A percentile compares a stretch with the other conserved stretches of the same genome.
phyloP scores from a whole-genome alignment of 2,329 filamentous ascomycete species.

The Leptographium flavum region DNA sequence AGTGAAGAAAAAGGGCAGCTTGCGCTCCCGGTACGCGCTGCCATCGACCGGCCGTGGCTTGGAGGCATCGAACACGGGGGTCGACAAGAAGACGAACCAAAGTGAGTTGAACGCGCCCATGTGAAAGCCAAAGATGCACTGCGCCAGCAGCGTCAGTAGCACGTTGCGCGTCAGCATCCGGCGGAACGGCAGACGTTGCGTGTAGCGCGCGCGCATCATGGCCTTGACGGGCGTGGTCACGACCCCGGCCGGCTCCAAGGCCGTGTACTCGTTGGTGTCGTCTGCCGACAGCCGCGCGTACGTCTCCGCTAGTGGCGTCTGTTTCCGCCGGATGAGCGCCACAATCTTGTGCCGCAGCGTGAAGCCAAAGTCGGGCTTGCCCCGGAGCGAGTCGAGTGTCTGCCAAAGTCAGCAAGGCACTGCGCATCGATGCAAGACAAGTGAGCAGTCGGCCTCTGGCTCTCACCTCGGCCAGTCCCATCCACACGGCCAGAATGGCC shows the following conservation, averaged over 20 bases:
- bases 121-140: conserved; percentile 58
- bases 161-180: conserved; percentile 43
- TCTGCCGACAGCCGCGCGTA: conserved; percentile 22
- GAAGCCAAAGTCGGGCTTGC: conserved; percentile 30
- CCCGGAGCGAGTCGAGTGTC: conserved; percentile 32
- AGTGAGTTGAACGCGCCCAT: conserved; percentile 64
- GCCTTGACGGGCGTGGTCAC: not conserved
- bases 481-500: conserved; percentile 29
- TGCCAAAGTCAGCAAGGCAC: conserved; percentile 9
- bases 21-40: conserved; percentile 16
- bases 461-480: conserved; percentile 38
- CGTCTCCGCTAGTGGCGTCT: not conserved
- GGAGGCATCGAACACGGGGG: conserved; percentile 40
- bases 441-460: too few relatives aligned
- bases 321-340: conserved; percentile 13
- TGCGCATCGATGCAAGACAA: not conserved
- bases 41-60: conserved; percentile 11
- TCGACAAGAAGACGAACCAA: conserved; percentile 65
- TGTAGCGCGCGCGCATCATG: conserved; percentile 25
- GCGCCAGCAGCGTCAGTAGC: conserved; percentile 40
- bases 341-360: conserved; percentile 24
- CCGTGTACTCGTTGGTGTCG: conserved; percentile 11
- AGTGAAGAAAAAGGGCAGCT: conserved; percentile 48
- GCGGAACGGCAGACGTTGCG: conserved; percentile 33
- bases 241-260: conserved; percentile 14